These are phyloP conservation scores for Boechera retrofracta DNA, from an alignment of 345 rosid species.

Conservation along the genomic window DNA sequence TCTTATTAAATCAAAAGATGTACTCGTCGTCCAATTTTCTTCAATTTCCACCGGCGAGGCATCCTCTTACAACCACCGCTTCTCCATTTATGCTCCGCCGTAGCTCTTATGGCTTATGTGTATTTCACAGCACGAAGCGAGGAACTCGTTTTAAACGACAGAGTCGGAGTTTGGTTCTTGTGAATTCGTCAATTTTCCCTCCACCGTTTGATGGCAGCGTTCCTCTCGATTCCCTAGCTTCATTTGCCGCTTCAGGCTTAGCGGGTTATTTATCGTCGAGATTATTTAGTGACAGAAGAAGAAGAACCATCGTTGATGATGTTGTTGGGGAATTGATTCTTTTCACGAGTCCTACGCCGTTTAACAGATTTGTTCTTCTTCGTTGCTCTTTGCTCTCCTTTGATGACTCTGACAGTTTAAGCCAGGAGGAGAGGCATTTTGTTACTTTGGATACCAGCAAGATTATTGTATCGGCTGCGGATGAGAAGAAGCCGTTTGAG, in stretches of 20 bases:
- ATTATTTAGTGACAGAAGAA: slow-evolving; percentile 22
- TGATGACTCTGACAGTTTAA: slow-evolving; percentile 54
- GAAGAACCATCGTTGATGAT: slow-evolving; percentile 36
- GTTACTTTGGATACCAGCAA: slow-evolving; percentile 70
- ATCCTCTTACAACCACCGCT: neutral
- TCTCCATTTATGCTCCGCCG: slow-evolving; percentile 46
- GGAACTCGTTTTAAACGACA: slow-evolving; percentile 57
- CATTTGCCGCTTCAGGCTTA: slow-evolving; percentile 62
- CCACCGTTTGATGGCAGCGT: slow-evolving; percentile 52
- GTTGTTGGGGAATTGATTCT: slow-evolving; percentile 81
- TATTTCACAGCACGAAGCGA: slow-evolving; percentile 50
- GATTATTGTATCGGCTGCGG: slow-evolving; percentile 53
- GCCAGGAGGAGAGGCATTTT: slow-evolving; percentile 82
- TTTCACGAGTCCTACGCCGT: slow-evolving; percentile 83
- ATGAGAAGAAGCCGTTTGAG: slow-evolving; percentile 49
- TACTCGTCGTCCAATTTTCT: slow-evolving; percentile 11
- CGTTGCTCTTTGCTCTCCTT: slow-evolving; percentile 82
- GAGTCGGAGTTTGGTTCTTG: slow-evolving; percentile 34
- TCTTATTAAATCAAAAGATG: too few species aligned
- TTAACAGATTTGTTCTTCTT: slow-evolving; percentile 81
- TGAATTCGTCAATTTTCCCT: slow-evolving; percentile 45
- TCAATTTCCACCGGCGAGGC: neutral
- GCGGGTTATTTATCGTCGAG: slow-evolving; percentile 53
- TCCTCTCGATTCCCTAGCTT: slow-evolving; percentile 53
- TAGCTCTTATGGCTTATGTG: slow-evolving; percentile 47